Percentiles rank a stretch among this genome's conserved stretches.
phyloP scores from a whole-genome alignment of 2,329 filamentous ascomycete genomes.

The Rutstroemia sp. region DNA sequence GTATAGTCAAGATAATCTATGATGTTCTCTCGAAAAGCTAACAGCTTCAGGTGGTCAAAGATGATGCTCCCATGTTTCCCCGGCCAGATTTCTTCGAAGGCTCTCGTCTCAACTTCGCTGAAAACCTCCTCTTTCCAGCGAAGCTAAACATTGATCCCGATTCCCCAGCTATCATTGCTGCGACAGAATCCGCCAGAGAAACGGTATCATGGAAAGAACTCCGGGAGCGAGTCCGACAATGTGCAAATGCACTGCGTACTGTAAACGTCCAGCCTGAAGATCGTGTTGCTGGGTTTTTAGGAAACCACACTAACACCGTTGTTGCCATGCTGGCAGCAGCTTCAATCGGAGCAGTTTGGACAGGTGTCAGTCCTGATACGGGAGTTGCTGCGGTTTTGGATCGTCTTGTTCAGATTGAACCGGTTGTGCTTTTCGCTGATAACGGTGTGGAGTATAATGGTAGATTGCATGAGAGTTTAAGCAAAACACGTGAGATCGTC shows the following conservation, averaged over 20 bases:
- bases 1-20: not conserved
- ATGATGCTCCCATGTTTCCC: slow-evolving; percentile 69
- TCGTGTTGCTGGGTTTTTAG: slow-evolving; percentile 68
- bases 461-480: slow-evolving; percentile 72
- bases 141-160: slow-evolving; percentile 47
- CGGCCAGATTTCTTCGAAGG: slow-evolving; percentile 79
- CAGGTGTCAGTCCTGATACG: slow-evolving; percentile 84
- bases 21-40: not conserved
- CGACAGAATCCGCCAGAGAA: slow-evolving; percentile 59
- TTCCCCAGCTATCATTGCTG: slow-evolving; percentile 66
- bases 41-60: slow-evolving; percentile 54
- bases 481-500: slow-evolving; percentile 74
- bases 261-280: slow-evolving; percentile 51
- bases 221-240: slow-evolving; percentile 67
- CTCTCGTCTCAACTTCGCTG: slow-evolving; percentile 80
- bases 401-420: slow-evolving; percentile 76
- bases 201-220: slow-evolving; percentile 72
- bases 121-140: slow-evolving; percentile 82
- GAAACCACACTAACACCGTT: slow-evolving; percentile 81
- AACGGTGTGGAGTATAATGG: slow-evolving; percentile 88
- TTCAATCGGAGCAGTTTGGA: slow-evolving; percentile 84
- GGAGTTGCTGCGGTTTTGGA: slow-evolving; percentile 89
- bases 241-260: slow-evolving; percentile 61
- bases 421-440: slow-evolving; percentile 70
- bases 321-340: slow-evolving; percentile 82